phyloP scores from a whole-genome alignment of 140 eudicot species.

The Bidens hawaiensis region DNA sequence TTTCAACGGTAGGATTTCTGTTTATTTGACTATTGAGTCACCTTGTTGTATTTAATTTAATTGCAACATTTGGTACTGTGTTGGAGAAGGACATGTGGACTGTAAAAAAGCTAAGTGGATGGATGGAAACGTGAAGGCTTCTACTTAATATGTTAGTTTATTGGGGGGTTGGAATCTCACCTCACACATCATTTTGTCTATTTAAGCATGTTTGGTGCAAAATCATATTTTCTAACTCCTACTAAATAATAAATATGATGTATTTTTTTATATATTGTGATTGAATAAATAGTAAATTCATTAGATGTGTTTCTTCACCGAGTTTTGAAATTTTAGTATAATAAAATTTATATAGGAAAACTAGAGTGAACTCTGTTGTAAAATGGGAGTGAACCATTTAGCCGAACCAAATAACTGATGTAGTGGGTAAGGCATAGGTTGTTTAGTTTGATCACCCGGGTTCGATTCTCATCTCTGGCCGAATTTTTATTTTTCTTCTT shows the following conservation, averaged over 20 bases:
- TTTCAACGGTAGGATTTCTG: constrained; percentile 33
- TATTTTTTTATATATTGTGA: neutral
- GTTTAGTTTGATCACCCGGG: too few relatives aligned
- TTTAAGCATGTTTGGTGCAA: constrained; percentile 25
- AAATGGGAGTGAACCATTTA: too few relatives aligned
- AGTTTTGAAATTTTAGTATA: too few relatives aligned
- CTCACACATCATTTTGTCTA: constrained; percentile 33
- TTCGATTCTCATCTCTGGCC: too few relatives aligned
- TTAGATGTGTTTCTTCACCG: too few relatives aligned
- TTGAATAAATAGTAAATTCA: too few relatives aligned
- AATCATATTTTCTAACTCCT: constrained; percentile 8
- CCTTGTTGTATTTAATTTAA: constrained; percentile 21
- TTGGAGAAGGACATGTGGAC: constrained; percentile 48
- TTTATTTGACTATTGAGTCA: constrained; percentile 33
- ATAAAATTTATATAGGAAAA: too few relatives aligned
- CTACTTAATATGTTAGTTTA: constrained; percentile 31
- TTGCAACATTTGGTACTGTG: constrained; percentile 34
- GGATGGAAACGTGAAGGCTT: constrained; percentile 24
- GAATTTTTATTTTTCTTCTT: too few relatives aligned
- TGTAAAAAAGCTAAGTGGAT: constrained; percentile 33
- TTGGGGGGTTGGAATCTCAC: constrained; percentile 21
- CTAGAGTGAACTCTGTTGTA: too few relatives aligned
- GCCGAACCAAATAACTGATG: too few relatives aligned
- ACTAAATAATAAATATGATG: neutral
- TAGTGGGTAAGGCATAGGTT: too few relatives aligned